Base-by-base conservation (phyloP, 441 rosid species). In the Croton laevigatus region DNA sequence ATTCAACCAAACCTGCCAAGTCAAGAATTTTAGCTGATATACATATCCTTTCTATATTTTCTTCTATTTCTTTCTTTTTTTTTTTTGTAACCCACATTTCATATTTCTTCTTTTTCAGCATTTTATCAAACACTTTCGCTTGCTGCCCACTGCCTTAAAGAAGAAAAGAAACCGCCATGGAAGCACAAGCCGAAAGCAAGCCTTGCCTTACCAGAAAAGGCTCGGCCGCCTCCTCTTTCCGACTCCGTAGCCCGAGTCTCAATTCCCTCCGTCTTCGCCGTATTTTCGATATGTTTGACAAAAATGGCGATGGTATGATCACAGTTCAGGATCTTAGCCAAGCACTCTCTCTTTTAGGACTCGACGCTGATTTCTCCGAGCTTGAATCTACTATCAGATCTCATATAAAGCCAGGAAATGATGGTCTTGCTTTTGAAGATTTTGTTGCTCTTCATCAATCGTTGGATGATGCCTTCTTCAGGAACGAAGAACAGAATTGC, bases 261-360 rank as follows among this genome's bases (percentile, higher is more conserved):
- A 94, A 94, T 82, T 81, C 91, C 65, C 81, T 94, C 70, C 98
- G 97, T 63, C 94, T 94, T 68, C 92, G 89, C 64, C 91, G 98
- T 60, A 82, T 85, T 54, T 94, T 91, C 61, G 95, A 90, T 66
- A 84, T 86, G 22, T 91, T 94, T 71, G 95, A 94, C 89, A 84
- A 81, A 82, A 89, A 94, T 58, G 88, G 91, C 17, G 97, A 91
- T 67, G 87, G 81, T 3, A 78, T 79, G 72, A 89, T 94, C 73
- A 85, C 93, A 63, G 81, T 83, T 27, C 61, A 80, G 2, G 97
- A 90, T 70, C 82, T 94, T 19, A 79, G 80, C 79, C 89, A 85
- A 61, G 98, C 97, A 8, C 81, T 91, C 0, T 1, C 70, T 51
- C 83, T 80, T 62, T 88, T 90, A 20, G 95, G 97, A 61, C 92